Base-by-base conservation (phyloP, 176 grass and related monocot species). In the Oryza officinalis region DNA sequence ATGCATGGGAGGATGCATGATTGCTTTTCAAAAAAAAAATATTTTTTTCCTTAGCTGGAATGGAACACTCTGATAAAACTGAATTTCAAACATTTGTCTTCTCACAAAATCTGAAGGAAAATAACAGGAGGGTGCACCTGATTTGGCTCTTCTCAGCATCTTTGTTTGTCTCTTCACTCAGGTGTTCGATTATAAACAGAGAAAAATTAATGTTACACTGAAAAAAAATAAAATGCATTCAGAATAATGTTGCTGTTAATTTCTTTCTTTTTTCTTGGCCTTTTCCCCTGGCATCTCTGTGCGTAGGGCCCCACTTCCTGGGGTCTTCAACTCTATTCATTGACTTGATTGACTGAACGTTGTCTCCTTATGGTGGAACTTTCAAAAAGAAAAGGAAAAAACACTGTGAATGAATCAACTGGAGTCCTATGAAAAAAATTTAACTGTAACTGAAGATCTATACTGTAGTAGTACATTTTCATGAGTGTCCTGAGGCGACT, bases 271-370 rank as follows among this genome's bases (percentile, higher is more conserved):
- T 37, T 87, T 61, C 37, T 61, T n/a, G 5, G 3, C 47, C 8
- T 47, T 85, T 79, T 64, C 14, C 27, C 2, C 33, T 75, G 63
- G 46, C 71, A 20, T 28, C 52, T 28, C 52, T 63, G 49, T 69
- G 22, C 0, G 13, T 47, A 72, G 65, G 65, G 38, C 2, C 4
- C 49, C 2, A 2, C 14, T 63, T 69, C 35, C n/a, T 70, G 50
- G 65, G 65, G 27, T 67, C 30, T 35, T 43, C 41, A 20, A 14
- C 60, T 65, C 6, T 13, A n/a, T 71, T 59, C 13, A 52, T 35
- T n/a, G 81, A 65, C 81, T 57, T 82, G 41, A 71, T 78, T 88
- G 59, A 74, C 20, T 45, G 59, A 68, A 72, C 47, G 63, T 60
- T 84, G 69, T 79, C 86, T 18, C 13, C 26, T 66, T 54, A 0